Percentiles rank a stretch among this genome's conserved stretches.
Evolutionary conservation across 2,329 filamentous ascomycete species (phyloP).

Genomic region (Claviceps digitariae): DNA sequence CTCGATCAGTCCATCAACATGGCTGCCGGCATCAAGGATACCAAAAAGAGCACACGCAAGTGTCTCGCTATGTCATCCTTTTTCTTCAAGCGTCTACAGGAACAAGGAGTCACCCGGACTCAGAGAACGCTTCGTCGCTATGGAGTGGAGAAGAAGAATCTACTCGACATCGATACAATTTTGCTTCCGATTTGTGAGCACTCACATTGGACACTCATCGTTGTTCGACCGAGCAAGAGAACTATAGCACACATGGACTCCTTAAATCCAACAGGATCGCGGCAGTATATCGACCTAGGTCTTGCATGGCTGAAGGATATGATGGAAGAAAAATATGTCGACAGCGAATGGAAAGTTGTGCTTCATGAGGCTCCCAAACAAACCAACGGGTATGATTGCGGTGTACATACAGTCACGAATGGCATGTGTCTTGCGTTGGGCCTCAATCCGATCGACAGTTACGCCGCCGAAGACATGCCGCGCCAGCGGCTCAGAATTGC

Average conservation of each 20-base stretch:
- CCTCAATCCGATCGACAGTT: conserved; percentile 34
- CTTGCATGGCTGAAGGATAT: conserved; percentile 44
- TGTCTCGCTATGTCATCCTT: conserved; percentile 52
- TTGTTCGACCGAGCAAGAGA: conserved; percentile 46
- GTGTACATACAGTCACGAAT: conserved; percentile 65
- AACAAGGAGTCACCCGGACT: conserved; percentile 31
- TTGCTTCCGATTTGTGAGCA: conserved; percentile 54
- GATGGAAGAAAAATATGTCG: conserved; percentile 37
- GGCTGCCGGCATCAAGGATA: conserved; percentile 36
- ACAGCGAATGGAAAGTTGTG: conserved; percentile 45
- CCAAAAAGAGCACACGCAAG: conserved; percentile 36
- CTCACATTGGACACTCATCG: conserved; percentile 59
- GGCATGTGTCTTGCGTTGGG: conserved; percentile 47
- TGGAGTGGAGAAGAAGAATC: conserved; percentile 44
- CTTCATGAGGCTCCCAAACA: conserved; percentile 41
- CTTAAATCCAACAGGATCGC: conserved; percentile 30
- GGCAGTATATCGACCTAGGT: conserved; percentile 26
- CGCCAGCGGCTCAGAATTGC: conserved; percentile 49
- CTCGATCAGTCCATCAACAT: conserved; percentile 47
- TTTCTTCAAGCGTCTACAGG: conserved; percentile 44
- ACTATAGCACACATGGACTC: conserved; percentile 60
- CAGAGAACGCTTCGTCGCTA: conserved; percentile 43
- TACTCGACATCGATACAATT: conserved; percentile 52
- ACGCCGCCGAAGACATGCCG: conserved; percentile 40
- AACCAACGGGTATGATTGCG: conserved; percentile 59